These are phyloP conservation scores for Protomyces arabidopsidicola DNA, from an alignment of 1,139 yeast species.

Conservation along the genomic window DNA sequence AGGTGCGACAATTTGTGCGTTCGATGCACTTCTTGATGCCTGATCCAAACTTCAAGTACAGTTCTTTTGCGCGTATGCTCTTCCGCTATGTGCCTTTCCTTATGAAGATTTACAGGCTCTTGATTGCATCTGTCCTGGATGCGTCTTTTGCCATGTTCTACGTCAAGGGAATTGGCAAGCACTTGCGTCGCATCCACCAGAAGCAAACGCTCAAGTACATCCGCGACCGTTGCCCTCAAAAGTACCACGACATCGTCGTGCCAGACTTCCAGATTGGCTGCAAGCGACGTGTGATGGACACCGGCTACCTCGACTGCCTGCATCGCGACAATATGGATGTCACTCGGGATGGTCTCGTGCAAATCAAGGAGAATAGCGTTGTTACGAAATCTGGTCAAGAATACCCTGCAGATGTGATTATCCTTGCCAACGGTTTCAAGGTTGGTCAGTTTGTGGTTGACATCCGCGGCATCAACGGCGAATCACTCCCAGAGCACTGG, in stretches of 20 bases:
- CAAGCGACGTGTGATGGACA: conserved; percentile 38
- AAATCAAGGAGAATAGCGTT: conserved; percentile 34
- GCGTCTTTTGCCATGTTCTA: conserved; percentile 15
- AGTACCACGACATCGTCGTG: conserved; percentile 35
- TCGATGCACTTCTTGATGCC: conserved; percentile 26
- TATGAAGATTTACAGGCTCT: conserved; percentile 11
- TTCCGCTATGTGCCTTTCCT: conserved; percentile 12
- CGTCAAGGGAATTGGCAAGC: conserved; percentile 16
- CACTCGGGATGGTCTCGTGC: conserved; percentile 35
- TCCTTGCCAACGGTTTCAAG: conserved; percentile 37
- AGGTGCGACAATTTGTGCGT: conserved; percentile 22
- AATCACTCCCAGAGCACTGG: conserved; percentile 13
- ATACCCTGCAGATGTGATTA: conserved; percentile 36
- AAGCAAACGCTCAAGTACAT: conserved; percentile 6
- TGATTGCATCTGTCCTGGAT: conserved; percentile 16
- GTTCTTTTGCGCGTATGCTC: conserved; percentile 1
- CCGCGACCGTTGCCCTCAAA: conserved; percentile 28
- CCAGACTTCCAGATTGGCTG: conserved; percentile 38
- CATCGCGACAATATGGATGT: conserved; percentile 36
- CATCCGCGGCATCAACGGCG: conserved; percentile 21
- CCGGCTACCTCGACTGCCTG: conserved; percentile 36
- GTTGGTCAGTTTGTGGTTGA: conserved; percentile 18
- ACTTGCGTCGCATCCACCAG: conserved; percentile 14
- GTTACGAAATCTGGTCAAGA: conserved; percentile 34
- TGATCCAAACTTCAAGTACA: conserved; percentile 14